Percentiles rank a stretch among this genome's conserved stretches.
phyloP scores from a whole-genome alignment of 2,329 filamentous ascomycete species.

The Trichoderma asperellum region DNA sequence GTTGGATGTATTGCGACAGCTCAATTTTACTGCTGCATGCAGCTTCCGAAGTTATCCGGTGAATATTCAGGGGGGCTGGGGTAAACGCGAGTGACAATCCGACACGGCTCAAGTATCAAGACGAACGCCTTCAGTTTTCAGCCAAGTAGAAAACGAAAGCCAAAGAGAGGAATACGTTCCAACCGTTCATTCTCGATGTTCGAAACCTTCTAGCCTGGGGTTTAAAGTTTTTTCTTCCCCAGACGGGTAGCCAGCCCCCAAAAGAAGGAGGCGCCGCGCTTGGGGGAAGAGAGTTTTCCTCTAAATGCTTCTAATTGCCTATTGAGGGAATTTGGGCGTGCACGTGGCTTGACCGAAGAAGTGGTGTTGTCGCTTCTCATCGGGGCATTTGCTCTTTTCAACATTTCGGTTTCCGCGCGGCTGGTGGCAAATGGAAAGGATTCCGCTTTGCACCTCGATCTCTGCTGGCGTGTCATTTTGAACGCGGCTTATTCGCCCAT shows the following conservation, averaged over 20 bases:
- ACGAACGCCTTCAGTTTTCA: not conserved
- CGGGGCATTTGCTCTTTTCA: not conserved
- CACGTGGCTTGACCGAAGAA: not conserved
- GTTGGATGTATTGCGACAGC: not conserved
- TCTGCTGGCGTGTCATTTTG: not conserved
- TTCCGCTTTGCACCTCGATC: not conserved
- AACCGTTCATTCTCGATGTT: not conserved
- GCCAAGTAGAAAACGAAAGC: not conserved
- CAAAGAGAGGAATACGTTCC: not conserved
- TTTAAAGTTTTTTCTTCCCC: not conserved
- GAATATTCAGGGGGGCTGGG: not conserved
- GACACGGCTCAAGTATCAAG: not conserved
- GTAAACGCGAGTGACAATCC: not conserved
- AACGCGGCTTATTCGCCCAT: not conserved
- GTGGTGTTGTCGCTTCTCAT: not conserved
- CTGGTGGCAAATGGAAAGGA: constrained; percentile 13
- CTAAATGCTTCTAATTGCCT: constrained; percentile 6
- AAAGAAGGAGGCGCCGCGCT: not conserved
- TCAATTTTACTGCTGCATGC: constrained; percentile 3
- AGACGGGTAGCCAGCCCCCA: not conserved
- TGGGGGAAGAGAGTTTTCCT: not conserved
- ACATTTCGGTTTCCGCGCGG: not conserved
- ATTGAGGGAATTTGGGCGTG: constrained; percentile 8
- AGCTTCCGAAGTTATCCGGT: not conserved
- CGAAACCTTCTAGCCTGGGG: constrained; percentile 5